Base-by-base conservation (phyloP, 164 flowering plant species). In the Tetracentron sinense region DNA sequence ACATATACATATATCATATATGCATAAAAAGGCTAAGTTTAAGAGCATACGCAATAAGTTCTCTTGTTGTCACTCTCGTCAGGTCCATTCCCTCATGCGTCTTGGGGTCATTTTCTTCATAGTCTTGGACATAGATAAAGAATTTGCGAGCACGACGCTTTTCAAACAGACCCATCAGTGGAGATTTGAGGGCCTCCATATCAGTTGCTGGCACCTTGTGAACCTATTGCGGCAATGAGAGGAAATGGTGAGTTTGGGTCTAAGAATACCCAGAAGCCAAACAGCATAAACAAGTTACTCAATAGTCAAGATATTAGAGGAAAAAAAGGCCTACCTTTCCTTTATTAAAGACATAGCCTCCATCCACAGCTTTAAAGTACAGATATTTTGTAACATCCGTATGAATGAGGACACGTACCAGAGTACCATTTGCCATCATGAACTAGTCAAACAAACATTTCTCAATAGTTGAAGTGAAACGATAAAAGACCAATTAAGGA, bases 151-250 rank as follows among this genome's bases (percentile, higher is more conserved):
- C 96, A 51, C 98, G 92, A 1, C 97, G 96, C 71, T 92, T 92
- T 67, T 92, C 98, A 82, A 92, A 92, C 52, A 92, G 19, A 15
- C 98, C 98, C 98, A 92, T 88, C 19, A 92, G 82, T 27, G 98
- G 92, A 68, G 96, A 88, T 75, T 83, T 90, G 21, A 92, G 85
- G 30, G 97, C 97, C 67, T 92, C 98, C 90, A 92, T 80, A 70
- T 88, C 97, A 22, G 83, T 92, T 56, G 98, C 94, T 7, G 98
- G 98, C 42, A 90, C 98, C 81, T 92, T 92, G 83, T 92, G 90
- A 71, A 92, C 72, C 98, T 91, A 67, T 67, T 42, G 67, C 60
- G 74, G 33, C 17, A 20, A 50, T 28, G 28, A 54, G 42, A 69
- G 12, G 29, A 55, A 22, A 61, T 19, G 38, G 48, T 20, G 7